Base-by-base conservation (phyloP, 2,329 filamentous ascomycete genomes). In the Arthrobotrys entomopaga region DNA sequence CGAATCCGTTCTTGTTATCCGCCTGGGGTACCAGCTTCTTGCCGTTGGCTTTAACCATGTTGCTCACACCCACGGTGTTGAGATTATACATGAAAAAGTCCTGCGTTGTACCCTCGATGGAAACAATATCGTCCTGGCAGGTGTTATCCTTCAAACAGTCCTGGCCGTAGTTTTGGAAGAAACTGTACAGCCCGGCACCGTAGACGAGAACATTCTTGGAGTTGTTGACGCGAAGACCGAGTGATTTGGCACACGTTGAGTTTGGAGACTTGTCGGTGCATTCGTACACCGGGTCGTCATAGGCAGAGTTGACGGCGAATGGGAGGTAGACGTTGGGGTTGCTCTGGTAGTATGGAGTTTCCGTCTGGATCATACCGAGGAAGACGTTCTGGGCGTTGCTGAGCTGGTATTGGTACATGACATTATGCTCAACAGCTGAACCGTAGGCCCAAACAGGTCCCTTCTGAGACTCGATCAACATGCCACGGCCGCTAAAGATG, bases 121-220 rank as follows among this genome's bases (percentile, higher is more conserved):
- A 75, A 10, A 77, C 65, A 60, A 78, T 77, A 1, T 66, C 58
- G 20, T 76, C 74, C 58, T 79, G 78, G 56, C 77, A 79, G 15
- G 77, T 79, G 24, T 76, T 65, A 13, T 59, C 46, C 19, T 72
- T 72, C 13, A 78, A 59, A 38, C 77, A 78, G 3, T 69, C 66
- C 19, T 79, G 77, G 5, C 43, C 84, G 81, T 90, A 90, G 80
- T 89, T 87, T 79, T 86, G 84, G 79, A 90, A 91, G 83, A 90
- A 90, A 1, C 85, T 87, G 81, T 91, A 92, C 13, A 90, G 78
- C 0, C 89, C 90, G 0, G 86, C 86, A 6, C 89, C 88, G 77
- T 90, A 89, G 22, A 87, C 81, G 16, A 85, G 81, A 11, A 91
- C 81, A 78, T 86, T 84, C 52, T 81, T 82, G 40, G 85, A 86